These are phyloP conservation scores for Eremothecium sinecaudum DNA, from an alignment of 1,139 yeast species.

Conservation along the genomic window DNA sequence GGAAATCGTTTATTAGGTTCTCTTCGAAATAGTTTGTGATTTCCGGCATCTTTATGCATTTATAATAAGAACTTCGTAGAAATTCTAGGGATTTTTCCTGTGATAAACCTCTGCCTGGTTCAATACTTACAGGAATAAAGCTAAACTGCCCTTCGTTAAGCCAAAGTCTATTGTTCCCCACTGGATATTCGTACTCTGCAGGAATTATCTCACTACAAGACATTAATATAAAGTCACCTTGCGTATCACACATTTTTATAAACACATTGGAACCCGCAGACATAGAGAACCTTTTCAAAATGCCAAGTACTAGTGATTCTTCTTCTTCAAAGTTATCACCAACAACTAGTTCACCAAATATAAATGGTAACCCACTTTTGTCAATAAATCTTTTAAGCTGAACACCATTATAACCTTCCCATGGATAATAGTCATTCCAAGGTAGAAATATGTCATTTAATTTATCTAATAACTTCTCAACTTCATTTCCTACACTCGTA, in stretches of 20 bases:
- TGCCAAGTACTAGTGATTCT: conserved; percentile 30
- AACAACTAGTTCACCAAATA: conserved; percentile 24
- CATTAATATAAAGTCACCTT: conserved; percentile 47
- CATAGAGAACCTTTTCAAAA: conserved; percentile 34
- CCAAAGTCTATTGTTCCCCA: conserved; percentile 27
- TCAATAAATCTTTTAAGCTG: conserved; percentile 8
- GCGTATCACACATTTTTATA: conserved; percentile 45
- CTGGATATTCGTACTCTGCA: conserved; percentile 26
- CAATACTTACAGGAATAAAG: conserved; percentile 26
- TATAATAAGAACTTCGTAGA: conserved; percentile 28
- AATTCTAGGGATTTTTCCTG: conserved; percentile 33
- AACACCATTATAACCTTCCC: conserved; percentile 31
- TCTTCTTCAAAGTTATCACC: conserved; percentile 23
- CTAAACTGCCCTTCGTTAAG: conserved; percentile 23
- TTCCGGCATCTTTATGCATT: conserved; percentile 21
- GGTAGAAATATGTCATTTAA: conserved; percentile 30
- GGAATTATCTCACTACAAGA: conserved; percentile 40
- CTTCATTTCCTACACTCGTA: conserved; percentile 8
- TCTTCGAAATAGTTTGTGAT: conserved; percentile 15
- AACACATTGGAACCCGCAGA: conserved; percentile 31
- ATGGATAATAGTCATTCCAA: conserved; percentile 38
- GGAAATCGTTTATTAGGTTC: conserved; percentile 12
- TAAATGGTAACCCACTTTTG: conserved; percentile 11
- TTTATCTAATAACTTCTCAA: conserved; percentile 12
- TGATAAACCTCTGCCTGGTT: conserved; percentile 27